These are phyloP conservation scores for Stephanodiscus triporus DNA, from an alignment of 108 stramenopile species.

Conservation along the genomic window DNA sequence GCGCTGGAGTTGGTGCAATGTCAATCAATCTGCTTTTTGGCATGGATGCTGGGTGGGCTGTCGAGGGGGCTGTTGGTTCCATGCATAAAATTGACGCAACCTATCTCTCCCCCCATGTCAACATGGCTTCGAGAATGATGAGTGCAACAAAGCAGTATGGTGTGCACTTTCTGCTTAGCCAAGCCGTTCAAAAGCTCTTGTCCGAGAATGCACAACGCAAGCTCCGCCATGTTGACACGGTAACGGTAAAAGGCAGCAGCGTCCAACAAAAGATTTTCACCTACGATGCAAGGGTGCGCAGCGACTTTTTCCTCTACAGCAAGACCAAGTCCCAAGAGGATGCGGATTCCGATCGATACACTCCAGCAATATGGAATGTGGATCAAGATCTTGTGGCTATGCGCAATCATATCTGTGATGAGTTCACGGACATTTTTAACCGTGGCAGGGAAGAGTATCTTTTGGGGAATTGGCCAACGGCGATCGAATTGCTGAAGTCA, in stretches of 20 bases:
- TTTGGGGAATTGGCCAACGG: conserved; percentile 72
- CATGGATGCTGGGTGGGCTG: conserved; percentile 97
- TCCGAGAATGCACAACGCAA: conserved; percentile 61
- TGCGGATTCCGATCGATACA: conserved; percentile 71
- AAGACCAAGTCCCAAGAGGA: conserved; percentile 71
- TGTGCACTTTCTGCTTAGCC: conserved; percentile 67
- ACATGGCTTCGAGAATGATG: conserved; percentile 96
- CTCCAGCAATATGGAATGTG: conserved; percentile 71
- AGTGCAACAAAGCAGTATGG: conserved; percentile 91
- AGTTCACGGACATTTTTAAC: conserved; percentile 72
- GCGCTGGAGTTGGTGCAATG: conserved; percentile 74
- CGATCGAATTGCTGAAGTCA: conserved; percentile 56
- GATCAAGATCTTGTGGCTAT: conserved; percentile 86
- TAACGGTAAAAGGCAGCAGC: conserved; percentile 92
- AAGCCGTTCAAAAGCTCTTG: conserved; percentile 83
- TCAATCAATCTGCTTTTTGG: conserved; percentile 88
- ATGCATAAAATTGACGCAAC: conserved; percentile 95
- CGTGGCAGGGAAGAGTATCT: conserved; percentile 73
- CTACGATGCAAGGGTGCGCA: conserved; percentile 81
- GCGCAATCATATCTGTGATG: conserved; percentile 77
- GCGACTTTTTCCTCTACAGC: conserved; percentile 82
- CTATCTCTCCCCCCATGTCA: conserved; percentile 96
- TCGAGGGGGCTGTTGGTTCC: conserved; percentile 93
- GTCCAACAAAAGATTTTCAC: conserved; percentile 87
- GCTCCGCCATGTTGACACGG: conserved; percentile 89